Base-by-base conservation (phyloP, 148 eudicot species). In the Vaccinium vitisidaea region DNA sequence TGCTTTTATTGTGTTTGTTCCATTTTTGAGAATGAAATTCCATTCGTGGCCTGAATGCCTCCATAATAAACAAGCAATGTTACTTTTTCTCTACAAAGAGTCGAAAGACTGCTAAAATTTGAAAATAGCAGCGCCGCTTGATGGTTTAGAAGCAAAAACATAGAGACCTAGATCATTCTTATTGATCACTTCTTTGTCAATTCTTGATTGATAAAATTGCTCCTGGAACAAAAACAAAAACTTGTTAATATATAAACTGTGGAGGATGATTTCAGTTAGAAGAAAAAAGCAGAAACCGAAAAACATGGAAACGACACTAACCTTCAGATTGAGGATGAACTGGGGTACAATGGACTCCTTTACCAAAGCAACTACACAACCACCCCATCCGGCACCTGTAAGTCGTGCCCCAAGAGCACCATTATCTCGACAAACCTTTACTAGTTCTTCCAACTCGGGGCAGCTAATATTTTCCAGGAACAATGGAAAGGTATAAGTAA, bases 311-410 rank as follows among this genome's bases (percentile, higher is more conserved):
- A 79, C 18, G 67, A 36, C 75, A 84, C 87, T 74, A 78, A 94
- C 99, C 96, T 95, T 97, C 83, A 95, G 86, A 84, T 97, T 92
- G 69, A 95, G 96, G 81, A 97, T 97, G 74, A 97, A 97, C 50
- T 95, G 93, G 18, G 98, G 98, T 67, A 97, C 99, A 39, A 81
- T 84, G 46, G 88, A 93, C 87, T 97, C 98, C 88, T 91, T 94
- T 25, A 96, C 99, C 84, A 96, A 89, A 77, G 98, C 92, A 81
- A 96, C 99, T 6, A 93, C 92, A 86, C 98, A 96, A 70, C 99
- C 99, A 82, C 99, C 99, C 99, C 99, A 96, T 87, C 99, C 99
- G 39, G 99, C 99, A 86, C 99, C 99, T 0, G 99, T 96, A 49
- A 96, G 95, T 90, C 99, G 93, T 13, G 98, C 94, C 77, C 99